Percentiles rank a stretch among this genome's conserved stretches.
phyloP scores from a whole-genome alignment of 495 filamentous ascomycete genomes.

The Penicillium coprophilum region DNA sequence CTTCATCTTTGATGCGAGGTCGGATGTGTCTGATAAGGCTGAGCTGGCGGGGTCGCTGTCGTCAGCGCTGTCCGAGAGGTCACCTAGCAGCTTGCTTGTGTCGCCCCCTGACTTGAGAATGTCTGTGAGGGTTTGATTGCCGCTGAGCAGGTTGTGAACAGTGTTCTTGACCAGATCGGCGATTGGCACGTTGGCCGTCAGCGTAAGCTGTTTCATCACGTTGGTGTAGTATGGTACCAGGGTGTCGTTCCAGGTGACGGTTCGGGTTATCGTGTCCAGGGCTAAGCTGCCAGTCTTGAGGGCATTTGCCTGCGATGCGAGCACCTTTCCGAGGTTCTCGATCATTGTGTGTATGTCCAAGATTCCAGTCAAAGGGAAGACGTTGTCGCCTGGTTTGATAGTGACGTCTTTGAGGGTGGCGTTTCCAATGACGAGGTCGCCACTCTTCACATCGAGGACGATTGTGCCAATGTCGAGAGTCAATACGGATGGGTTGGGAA shows the following conservation, averaged over 20 bases:
- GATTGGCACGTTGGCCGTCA: slow-evolving; percentile 35
- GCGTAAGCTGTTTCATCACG: slow-evolving; percentile 36
- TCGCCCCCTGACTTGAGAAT: slow-evolving; percentile 3
- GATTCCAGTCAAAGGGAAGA: slow-evolving; percentile 45
- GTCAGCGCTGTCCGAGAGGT: background rate
- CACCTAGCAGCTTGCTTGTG: background rate
- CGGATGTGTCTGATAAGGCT: background rate
- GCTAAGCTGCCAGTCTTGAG: slow-evolving; percentile 35
- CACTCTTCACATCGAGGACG: slow-evolving; percentile 9
- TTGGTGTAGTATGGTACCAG: slow-evolving; percentile 43
- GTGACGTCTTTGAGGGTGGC: slow-evolving; percentile 51
- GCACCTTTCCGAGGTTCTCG: slow-evolving; percentile 28
- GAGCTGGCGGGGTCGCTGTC: slow-evolving; percentile 11
- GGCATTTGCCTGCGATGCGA: slow-evolving; percentile 29
- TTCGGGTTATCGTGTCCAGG: slow-evolving; percentile 33
- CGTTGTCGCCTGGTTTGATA: slow-evolving; percentile 60
- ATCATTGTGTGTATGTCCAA: slow-evolving; percentile 37
- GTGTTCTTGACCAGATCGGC: slow-evolving; percentile 36
- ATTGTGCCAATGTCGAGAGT: slow-evolving; percentile 6
- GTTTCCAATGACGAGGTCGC: slow-evolving; percentile 5
- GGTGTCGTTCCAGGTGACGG: slow-evolving; percentile 36
- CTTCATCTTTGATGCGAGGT: slow-evolving; percentile 13
- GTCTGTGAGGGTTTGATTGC: slow-evolving; percentile 6
- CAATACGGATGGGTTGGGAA: slow-evolving; percentile 8
- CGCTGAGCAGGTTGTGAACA: slow-evolving; percentile 24